Evolutionary conservation across 176 grass and related monocot genomes (phyloP), one percentile per base, ranked within the genome.

Genomic region (Tillandsia leiboldiana): DNA sequence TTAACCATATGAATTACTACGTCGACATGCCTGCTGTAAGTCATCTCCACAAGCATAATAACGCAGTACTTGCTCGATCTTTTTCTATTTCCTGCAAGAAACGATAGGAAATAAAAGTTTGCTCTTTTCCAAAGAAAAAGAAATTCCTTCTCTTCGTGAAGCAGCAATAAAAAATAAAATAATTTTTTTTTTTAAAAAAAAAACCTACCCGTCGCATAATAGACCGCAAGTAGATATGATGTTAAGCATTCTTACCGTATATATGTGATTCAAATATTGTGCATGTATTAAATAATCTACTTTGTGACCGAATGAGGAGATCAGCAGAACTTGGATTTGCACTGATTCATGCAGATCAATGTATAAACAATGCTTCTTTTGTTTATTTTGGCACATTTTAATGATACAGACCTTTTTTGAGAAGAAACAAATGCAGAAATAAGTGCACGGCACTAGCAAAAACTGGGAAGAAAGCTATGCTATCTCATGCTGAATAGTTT

Each of bases 11-110:
- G 62, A 91, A 88, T 56, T 96, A 91, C 79, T 84, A 84, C 13
- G 92, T 96, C 9, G 83, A 96, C 74, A 91, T 96, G 88, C 92
- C 92, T 80, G 68, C 68, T 12, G 92, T 96, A 86, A 88, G 80
- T 79, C 33, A 20, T 58, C 15, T 58, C 13, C 7, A 18, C 15
- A 14, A 58, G 18, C 54, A 58, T 14, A 58, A 58, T 14, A 58
- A 58, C 18, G 3, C 54, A 58, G 13, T 20, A 1, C 18, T 58
- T 33, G 29, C 29, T 33, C 29, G 3, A 6, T 33, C 3, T 54
- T 54, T 2, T 54, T 20, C 9, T 14, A 58, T 1, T 17, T 58
- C 8, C 18, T 58, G 14, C 12, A 8, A 58, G 14, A 17, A 58
- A n/a, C 18, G 8, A 8, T 20, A 18, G 15, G 18, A 20, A 58